phyloP scores from a whole-genome alignment of 352 stramenopile species.

The Pythium volutum region DNA sequence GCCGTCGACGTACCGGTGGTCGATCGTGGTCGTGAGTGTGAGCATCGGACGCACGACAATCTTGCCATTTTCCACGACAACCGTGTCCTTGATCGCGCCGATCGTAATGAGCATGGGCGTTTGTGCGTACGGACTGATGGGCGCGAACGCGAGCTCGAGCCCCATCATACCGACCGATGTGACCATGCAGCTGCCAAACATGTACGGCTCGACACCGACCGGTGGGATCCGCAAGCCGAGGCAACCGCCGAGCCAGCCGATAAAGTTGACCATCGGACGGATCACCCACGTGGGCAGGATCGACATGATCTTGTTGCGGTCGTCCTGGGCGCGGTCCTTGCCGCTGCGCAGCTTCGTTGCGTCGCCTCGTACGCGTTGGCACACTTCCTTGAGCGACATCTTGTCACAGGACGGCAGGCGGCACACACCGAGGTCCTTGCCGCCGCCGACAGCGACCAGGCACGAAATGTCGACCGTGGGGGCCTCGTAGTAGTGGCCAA shows the following conservation, averaged over 20 bases:
- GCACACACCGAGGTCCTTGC: slow-evolving; percentile 62
- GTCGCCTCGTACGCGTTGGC: slow-evolving; percentile 39
- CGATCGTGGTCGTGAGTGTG: slow-evolving; percentile 67
- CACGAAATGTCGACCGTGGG: slow-evolving; percentile 68
- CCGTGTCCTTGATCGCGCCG: slow-evolving; percentile 60
- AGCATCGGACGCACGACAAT: slow-evolving; percentile 59
- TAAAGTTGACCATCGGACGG: slow-evolving; percentile 49
- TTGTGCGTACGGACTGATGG: slow-evolving; percentile 61
- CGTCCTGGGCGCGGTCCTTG: slow-evolving; percentile 54
- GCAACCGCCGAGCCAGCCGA: slow-evolving; percentile 59
- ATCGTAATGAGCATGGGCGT: slow-evolving; percentile 68
- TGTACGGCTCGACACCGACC: slow-evolving; percentile 62
- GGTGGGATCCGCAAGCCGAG: slow-evolving; percentile 49
- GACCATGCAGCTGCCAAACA: slow-evolving; percentile 72
- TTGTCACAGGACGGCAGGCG: slow-evolving; percentile 45
- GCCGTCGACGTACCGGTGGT: slow-evolving; percentile 66
- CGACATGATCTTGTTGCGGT: slow-evolving; percentile 62
- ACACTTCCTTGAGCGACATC: slow-evolving; percentile 54
- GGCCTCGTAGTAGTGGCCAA: slow-evolving; percentile 63
- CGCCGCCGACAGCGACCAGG: slow-evolving; percentile 49
- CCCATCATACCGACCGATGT: slow-evolving; percentile 74
- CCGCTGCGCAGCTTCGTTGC: slow-evolving; percentile 49
- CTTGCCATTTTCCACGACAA: slow-evolving; percentile 55
- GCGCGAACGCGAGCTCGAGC: slow-evolving; percentile 61
- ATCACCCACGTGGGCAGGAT: slow-evolving; percentile 56